Percentiles rank a stretch among this genome's conserved stretches.
phyloP scores from a whole-genome alignment of 2,329 filamentous ascomycete genomes.

The Aspergillus tamarii region DNA sequence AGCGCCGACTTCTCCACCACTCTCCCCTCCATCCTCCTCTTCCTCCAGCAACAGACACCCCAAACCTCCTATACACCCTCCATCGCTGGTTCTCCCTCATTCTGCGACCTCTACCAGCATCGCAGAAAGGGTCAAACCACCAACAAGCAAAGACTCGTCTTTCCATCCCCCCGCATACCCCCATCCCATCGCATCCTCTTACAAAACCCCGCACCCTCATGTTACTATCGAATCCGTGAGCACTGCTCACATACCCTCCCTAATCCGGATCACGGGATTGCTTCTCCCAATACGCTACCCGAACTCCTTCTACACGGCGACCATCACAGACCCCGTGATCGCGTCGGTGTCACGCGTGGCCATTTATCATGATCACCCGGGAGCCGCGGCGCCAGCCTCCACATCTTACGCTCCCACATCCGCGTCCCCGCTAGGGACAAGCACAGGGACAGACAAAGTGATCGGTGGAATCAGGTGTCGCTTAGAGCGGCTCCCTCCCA shows the following conservation, averaged over 20 bases:
- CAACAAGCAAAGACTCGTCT: constrained; percentile 27
- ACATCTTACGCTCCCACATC: constrained; percentile 15
- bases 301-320: constrained; percentile 63
- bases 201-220: constrained; percentile 48
- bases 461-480: constrained; percentile 55
- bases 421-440: constrained; percentile 17
- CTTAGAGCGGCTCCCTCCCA: constrained; percentile 40
- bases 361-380: constrained; percentile 56
- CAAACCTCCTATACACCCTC: constrained; percentile 35
- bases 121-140: constrained; percentile 26
- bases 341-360: constrained; percentile 62
- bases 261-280: constrained; percentile 61
- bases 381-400: constrained; percentile 28
- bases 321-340: constrained; percentile 57
- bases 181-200: constrained; percentile 29
- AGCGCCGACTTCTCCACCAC: constrained; percentile 26
- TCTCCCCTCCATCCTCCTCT: constrained; percentile 25
- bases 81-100: constrained; percentile 31
- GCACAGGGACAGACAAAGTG: constrained; percentile 44
- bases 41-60: constrained; percentile 21
- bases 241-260: constrained; percentile 56
- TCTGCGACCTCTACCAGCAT: constrained; percentile 24
- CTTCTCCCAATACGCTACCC: constrained; percentile 66
- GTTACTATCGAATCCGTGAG: constrained; percentile 58
- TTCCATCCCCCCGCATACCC: constrained; percentile 36